A percentile compares a stretch with the other conserved stretches of the same genome.
phyloP scores from a whole-genome alignment of 768 basidiomycete genomes.

The Wakefieldia striispora region DNA sequence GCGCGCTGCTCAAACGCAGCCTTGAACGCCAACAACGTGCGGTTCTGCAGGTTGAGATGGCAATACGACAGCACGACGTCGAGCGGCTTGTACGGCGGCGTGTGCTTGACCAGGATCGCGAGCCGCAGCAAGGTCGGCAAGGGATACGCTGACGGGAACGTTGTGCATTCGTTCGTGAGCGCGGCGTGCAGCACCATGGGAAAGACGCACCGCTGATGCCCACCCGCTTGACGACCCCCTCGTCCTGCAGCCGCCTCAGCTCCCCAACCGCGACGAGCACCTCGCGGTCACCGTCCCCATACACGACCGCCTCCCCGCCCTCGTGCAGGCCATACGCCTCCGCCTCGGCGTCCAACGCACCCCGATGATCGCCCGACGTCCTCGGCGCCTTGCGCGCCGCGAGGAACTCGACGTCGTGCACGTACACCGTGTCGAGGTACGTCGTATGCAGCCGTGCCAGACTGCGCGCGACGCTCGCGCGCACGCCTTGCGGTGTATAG shows the following conservation, averaged over 20 bases:
- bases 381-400: slow-evolving; percentile 49
- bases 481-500: slow-evolving; percentile 66
- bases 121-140: slow-evolving; percentile 83
- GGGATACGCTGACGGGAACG: slow-evolving; percentile 64
- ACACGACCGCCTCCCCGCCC: slow-evolving; percentile 54
- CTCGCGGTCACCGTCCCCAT: slow-evolving; percentile 69
- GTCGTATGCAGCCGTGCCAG: slow-evolving; percentile 66
- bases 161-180: not conserved
- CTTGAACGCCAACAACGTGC: slow-evolving; percentile 54
- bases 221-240: slow-evolving; percentile 69
- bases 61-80: slow-evolving; percentile 82
- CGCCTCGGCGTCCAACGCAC: slow-evolving; percentile 52
- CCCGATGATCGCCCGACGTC: slow-evolving; percentile 51
- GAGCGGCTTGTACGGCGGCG: slow-evolving; percentile 63
- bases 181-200: too few relatives aligned
- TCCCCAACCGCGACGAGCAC: slow-evolving; percentile 67
- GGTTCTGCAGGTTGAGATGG: slow-evolving; percentile 76
- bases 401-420: slow-evolving; percentile 86
- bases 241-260: slow-evolving; percentile 63
- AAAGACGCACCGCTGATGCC: slow-evolving; percentile 68
- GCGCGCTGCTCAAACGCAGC: slow-evolving; percentile 60
- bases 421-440: slow-evolving; percentile 78
- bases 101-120: slow-evolving; percentile 68
- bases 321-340: slow-evolving; percentile 62
- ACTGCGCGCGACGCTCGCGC: slow-evolving; percentile 63